Evolutionary conservation across 352 stramenopile species (phyloP), one percentile per base, ranked within the genome.

Genomic region (Pythium folliculosum): DNA sequence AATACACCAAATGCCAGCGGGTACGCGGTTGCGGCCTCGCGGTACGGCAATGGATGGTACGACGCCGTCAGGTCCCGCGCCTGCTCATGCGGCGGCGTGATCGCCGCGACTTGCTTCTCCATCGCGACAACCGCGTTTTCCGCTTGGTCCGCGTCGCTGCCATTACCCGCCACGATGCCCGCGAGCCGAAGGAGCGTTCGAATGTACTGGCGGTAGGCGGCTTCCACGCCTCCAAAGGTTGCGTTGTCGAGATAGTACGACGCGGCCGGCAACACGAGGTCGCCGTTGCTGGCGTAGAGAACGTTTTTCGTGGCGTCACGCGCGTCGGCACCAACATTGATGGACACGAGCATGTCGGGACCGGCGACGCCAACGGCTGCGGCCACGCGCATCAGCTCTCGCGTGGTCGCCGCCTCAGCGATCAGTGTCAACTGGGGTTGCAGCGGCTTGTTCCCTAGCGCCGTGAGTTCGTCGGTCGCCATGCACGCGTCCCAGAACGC

Each of bases 171-270:
- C 12, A n/a, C 30, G 23, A 69, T 45, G n/a, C 68, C 72, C 3
- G 70, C 66, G 9, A 84, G 64, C 43, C 65, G 72, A 13, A 84
- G 32, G 5, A 85, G 57, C n/a, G 72, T 79, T 3, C 65, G 70
- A 10, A 77, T 76, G 65, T 85, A 88, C 22, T 47, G 27, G 47
- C 71, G 70, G 43, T 78, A 69, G 19, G 74, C 67, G 16, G 58
- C 62, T 62, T 85, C 79, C 13, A 84, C 48, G 44, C 67, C 55
- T 4, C 48, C 25, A 14, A 82, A 80, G 2, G 72, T 70, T 17
- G 69, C 51, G 19, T 69, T 61, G 52, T 97, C 83, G 55, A 94
- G 87, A 52, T 98, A 94, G 69, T 98, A 98, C 66, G 96, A 93
- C 45, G 82, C 73, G 66, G 95, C 89, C 2, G 90, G 86, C 19